A percentile compares a stretch with the other conserved stretches of the same genome.
Conservation (phyloP, 2,329 filamentous ascomycete species). For the Aspergillus chevalieri region DNA sequence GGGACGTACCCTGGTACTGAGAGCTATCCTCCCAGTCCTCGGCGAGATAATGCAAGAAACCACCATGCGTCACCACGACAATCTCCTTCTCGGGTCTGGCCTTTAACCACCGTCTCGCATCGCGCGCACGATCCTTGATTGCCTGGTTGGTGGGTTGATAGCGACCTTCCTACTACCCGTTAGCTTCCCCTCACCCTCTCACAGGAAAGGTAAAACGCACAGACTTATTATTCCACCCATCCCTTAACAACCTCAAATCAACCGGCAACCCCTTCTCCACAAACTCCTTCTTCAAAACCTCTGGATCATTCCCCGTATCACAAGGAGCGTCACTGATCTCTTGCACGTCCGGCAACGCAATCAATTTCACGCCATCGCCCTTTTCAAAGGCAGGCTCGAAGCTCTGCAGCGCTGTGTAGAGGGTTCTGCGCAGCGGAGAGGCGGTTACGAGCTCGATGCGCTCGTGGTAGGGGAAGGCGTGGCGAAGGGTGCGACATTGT, state of each 20-base stretch:
- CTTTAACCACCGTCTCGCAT: conserved; percentile 54
- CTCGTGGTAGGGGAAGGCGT: conserved; percentile 59
- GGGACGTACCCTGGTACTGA: conserved; percentile 37
- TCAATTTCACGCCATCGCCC: conserved; percentile 46
- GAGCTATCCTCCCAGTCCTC: conserved; percentile 66
- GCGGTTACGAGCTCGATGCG: conserved; percentile 65
- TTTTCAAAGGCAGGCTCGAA: conserved; percentile 55
- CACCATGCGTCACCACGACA: conserved; percentile 73
- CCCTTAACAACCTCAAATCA: conserved; percentile 56
- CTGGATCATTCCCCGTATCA: conserved; percentile 62
- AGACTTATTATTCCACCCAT: conserved; percentile 68
- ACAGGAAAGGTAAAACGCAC: background rate
- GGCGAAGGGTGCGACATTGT: conserved; percentile 63
- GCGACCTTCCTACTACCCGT: conserved; percentile 27
- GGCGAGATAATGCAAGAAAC: conserved; percentile 77
- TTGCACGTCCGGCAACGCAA: conserved; percentile 69
- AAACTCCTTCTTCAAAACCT: conserved; percentile 56
- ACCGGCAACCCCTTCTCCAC: conserved; percentile 46
- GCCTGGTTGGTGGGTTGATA: conserved; percentile 45
- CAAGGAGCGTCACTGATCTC: conserved; percentile 70
- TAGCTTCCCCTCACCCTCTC: background rate
- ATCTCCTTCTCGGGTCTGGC: conserved; percentile 57
- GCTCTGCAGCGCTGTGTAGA: conserved; percentile 67
- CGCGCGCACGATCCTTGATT: conserved; percentile 56
- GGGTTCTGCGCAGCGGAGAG: conserved; percentile 72